Percentiles rank a stretch among this genome's conserved stretches.
Evolutionary conservation across 2,329 filamentous ascomycete species (phyloP).

Genomic region (Apiospora sp.): DNA sequence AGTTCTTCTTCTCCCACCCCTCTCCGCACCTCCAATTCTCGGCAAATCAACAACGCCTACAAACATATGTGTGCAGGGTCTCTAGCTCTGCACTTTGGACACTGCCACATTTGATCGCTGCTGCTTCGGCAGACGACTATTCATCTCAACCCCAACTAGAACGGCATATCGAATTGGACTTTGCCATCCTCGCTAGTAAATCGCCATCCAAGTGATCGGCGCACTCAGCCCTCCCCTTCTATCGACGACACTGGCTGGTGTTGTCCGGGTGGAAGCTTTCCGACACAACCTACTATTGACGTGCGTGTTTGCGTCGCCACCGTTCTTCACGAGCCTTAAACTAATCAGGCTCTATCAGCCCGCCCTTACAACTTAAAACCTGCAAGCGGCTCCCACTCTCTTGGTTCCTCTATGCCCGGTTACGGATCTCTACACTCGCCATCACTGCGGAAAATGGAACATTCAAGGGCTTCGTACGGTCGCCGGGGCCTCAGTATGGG

Average conservation of each 20-base stretch:
- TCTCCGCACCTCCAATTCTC: constrained; percentile 15
- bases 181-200: not conserved
- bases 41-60: constrained; percentile 12
- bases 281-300: constrained; percentile 7
- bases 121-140: not conserved
- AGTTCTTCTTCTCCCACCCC: constrained; percentile 1
- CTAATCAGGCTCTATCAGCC: not conserved
- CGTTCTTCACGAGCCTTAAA: constrained; percentile 20
- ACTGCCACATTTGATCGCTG: constrained; percentile 1
- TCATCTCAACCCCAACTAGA: not conserved
- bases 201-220: constrained; percentile 7
- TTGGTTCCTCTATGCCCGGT: constrained; percentile 71
- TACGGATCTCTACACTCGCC: constrained; percentile 78
- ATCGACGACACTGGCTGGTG: constrained; percentile 5
- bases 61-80: not conserved
- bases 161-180: not conserved
- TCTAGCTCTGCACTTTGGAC: not conserved
- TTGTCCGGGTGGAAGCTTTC: constrained; percentile 14
- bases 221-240: constrained; percentile 9
- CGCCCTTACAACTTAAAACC: not conserved
- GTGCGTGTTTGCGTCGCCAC: constrained; percentile 9
- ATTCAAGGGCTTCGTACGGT: constrained; percentile 64
- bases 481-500: constrained; percentile 74
- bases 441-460: constrained; percentile 83
- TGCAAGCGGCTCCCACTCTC: not conserved